Base-by-base conservation (phyloP, 2,329 filamentous ascomycete genomes). In the Capronia epimyces region DNA sequence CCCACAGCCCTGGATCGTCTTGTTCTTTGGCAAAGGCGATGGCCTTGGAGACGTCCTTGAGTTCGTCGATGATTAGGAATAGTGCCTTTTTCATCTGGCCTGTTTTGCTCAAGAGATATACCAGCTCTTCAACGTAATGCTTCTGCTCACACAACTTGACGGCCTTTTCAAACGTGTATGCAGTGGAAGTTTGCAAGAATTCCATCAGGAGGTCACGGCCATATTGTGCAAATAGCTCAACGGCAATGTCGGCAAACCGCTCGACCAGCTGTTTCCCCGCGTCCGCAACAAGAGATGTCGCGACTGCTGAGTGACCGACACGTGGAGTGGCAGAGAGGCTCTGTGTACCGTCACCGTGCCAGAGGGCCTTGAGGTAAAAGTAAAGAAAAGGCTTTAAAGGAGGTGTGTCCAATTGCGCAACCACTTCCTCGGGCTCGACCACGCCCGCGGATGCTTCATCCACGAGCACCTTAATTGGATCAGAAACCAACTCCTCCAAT, bases 21-120 rank as follows among this genome's bases (percentile, higher is more conserved):
- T 97, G 89, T 55, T 90, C 85, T 67, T 96, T 96, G 47, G 89
- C 90, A 63, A 98, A 98, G 1, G 85, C 80, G 60, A 98, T 98
- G 7, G 93, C 93, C 60, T 93, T 89, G 43, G 84, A 86, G 43
- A 97, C 90, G 65, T 98, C 88, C 52, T 84, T 83, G 3, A 98
- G 78, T n/a, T 89, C 84, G 62, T 95, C 89, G 56, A 97, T 94
- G 64, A 98, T 97, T 45, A 98, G 79, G 62, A 86, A 90, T 2
- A 98, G 74, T 0, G 94, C 94, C 10, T 87, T 83, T 68, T 96
- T 95, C 61, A 89, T 93, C 67, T 96, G 84, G 0, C 93, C 93
- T 0, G 89, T 97, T 67, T 96, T 96, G 53, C 89, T 94, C 62
- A 97, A 86, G 1, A 98, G 80, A 64, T 93, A 93, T 12, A 98